Conservation (phyloP, 1,284 basidiomycete species). For the Cutaneotrichosporon sp. region DNA sequence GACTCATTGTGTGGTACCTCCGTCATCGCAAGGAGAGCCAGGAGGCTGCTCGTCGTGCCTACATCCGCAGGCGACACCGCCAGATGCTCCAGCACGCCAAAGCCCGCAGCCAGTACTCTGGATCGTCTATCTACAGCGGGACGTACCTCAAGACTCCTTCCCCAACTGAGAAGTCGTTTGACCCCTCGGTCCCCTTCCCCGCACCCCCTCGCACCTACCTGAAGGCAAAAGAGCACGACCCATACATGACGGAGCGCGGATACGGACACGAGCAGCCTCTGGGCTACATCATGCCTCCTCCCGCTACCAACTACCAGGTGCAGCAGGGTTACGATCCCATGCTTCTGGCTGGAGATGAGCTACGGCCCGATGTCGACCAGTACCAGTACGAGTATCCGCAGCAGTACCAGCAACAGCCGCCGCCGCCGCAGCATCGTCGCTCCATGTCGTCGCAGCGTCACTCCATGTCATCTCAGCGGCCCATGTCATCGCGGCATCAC, state of each 20-base stretch:
- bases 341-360: neutral
- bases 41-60: constrained; percentile 11
- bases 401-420: neutral
- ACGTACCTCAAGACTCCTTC: constrained; percentile 1
- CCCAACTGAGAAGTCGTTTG: constrained; percentile 6
- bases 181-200: constrained; percentile 4
- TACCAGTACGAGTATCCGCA: neutral
- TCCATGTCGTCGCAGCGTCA: neutral
- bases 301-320: constrained; percentile 7
- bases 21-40: constrained; percentile 19
- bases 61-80: constrained; percentile 3
- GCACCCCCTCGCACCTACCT: constrained; percentile 1
- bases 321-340: constrained; percentile 15
- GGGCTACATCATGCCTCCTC: constrained; percentile 1
- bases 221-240: constrained; percentile 12
- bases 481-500: too few relatives aligned
- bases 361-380: constrained; percentile 1
- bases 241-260: constrained; percentile 16
- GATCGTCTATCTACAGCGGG: constrained; percentile 2
- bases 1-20: constrained; percentile 15
- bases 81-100: neutral
- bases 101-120: constrained; percentile 1
- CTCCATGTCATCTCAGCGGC: neutral
- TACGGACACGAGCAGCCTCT: constrained; percentile 25
- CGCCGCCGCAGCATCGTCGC: too few relatives aligned